Evolutionary conservation across 73 alveolate genomes (phyloP).

Genomic region (Durusdinium trenchii): DNA sequence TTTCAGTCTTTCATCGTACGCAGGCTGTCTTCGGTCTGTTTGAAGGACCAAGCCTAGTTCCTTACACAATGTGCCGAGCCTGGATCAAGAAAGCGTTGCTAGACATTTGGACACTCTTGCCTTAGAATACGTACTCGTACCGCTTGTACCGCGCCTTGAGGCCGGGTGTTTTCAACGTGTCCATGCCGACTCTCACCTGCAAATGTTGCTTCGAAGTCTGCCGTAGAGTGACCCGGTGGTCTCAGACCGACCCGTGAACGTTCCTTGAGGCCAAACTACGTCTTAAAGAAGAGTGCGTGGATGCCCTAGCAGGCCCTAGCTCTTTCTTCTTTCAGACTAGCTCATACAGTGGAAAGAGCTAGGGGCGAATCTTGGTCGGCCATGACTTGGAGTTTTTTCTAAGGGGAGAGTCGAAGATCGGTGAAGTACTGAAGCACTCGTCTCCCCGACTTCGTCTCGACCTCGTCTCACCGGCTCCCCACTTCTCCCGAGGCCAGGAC

Average conservation of each 20-base stretch:
- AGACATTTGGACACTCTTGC: not conserved
- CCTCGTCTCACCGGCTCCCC: not conserved
- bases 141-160: not conserved
- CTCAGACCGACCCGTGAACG: no score
- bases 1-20: not conserved
- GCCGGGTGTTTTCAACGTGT: slow-evolving; percentile 70
- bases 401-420: no score
- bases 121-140: not conserved
- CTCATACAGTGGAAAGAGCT: no score
- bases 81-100: not conserved
- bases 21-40: slow-evolving; percentile 64
- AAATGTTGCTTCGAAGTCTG: not conserved
- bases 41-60: slow-evolving; percentile 52
- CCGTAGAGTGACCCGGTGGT: no score
- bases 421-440: no score
- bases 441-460: no score
- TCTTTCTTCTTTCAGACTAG: no score
- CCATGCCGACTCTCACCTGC: slow-evolving; percentile 60
- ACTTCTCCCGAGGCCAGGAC: slow-evolving; percentile 60
- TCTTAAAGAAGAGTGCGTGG: slow-evolving; percentile 42
- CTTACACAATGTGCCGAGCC: slow-evolving; percentile 49
- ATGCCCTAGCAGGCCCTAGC: not conserved
- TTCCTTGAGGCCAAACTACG: slow-evolving; percentile 25
- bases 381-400: no score
- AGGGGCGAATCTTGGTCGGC: no score